Evolutionary conservation across 352 stramenopile genomes (phyloP), one percentile per base, ranked within the genome.

Genomic region (Phytophthora rubi): DNA sequence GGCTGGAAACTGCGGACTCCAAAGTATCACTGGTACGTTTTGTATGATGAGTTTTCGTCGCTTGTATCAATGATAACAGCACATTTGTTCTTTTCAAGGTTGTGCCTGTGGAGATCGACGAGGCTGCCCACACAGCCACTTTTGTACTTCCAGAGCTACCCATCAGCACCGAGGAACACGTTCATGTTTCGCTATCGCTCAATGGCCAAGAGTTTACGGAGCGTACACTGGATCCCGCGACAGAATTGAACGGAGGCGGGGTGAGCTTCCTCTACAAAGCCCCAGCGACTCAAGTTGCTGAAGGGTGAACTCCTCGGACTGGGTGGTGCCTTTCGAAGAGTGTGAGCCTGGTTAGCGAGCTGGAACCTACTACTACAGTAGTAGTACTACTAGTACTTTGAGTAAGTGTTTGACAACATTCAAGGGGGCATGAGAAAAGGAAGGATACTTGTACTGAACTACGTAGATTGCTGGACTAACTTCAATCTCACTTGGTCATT

Each of bases 181-280:
- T 82, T 16, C 53, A 64, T 39, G 59, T 82, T 23, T 16, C 54
- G 6, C 39, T 80, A 23, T 80, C 76, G 4, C 70, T 80, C 3
- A 79, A 82, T 26, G 76, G 76, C 7, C 76, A 82, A 59, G 72
- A 82, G 26, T 79, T 82, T 47, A 73, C 62, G 7, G 61, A 62
- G 1, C 39, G 12, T 3, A 26, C 28, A 4, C 12, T n/a, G 23
- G 53, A 65, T 2, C 0, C 53, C 6, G 33, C 35, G 21, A 6
- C 28, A 10, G 13, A n/a, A n/a, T 21, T 51, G n/a, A 62, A 21
- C 9, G 51, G 10, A 53, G 26, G 15, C 10, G 37, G 30, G 1
- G 23, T 66, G 35, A 64, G 13, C 30, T 75, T 78, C 44, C 49
- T 16, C n/a, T 78, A 78, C 55, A 77, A 71, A 60, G 15, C 37